Percentiles rank a stretch among this genome's conserved stretches.
Evolutionary conservation across 1,284 basidiomycete genomes (phyloP).

Genomic region (Meira nashicola): DNA sequence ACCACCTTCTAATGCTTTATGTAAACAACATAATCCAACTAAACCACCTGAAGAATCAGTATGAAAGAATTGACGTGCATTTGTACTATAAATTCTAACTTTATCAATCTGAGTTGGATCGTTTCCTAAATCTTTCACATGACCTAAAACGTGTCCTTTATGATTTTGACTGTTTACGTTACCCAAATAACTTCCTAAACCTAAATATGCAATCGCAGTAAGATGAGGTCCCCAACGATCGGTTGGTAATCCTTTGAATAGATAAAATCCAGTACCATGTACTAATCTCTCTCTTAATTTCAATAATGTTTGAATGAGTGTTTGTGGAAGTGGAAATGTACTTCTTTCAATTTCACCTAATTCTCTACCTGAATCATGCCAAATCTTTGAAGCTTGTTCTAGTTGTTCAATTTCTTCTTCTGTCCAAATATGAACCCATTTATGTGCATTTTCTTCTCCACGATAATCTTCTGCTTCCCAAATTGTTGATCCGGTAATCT

Average conservation of each 20-base stretch:
- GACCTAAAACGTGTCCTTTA: conserved; percentile 55
- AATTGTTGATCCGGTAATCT: conserved; percentile 46
- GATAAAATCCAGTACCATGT: conserved; percentile 52
- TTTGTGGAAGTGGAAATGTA: conserved; percentile 35
- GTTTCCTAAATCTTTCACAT: conserved; percentile 56
- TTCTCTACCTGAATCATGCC: conserved; percentile 32
- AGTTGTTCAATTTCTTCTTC: conserved; percentile 30
- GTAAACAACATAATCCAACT: conserved; percentile 56
- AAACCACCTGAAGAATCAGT: conserved; percentile 22
- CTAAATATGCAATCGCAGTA: conserved; percentile 54
- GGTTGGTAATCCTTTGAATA: conserved; percentile 55
- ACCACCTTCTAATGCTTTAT: conserved; percentile 55
- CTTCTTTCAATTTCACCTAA: conserved; percentile 42
- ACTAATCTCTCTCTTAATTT: conserved; percentile 28
- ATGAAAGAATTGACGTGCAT: conserved; percentile 56
- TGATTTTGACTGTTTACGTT: conserved; percentile 53
- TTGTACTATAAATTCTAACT: conserved; percentile 56
- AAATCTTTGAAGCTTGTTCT: conserved; percentile 29
- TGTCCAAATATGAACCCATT: conserved; percentile 39
- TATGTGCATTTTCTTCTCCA: conserved; percentile 30
- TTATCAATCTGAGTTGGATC: conserved; percentile 56
- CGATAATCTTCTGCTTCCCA: conserved; percentile 46
- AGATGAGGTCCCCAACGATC: conserved; percentile 52
- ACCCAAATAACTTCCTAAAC: conserved; percentile 53
- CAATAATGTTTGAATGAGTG: conserved; percentile 26